Evolutionary conservation across 169 alveolate genomes (phyloP).

Genomic region (Cryptosporidium felis): DNA sequence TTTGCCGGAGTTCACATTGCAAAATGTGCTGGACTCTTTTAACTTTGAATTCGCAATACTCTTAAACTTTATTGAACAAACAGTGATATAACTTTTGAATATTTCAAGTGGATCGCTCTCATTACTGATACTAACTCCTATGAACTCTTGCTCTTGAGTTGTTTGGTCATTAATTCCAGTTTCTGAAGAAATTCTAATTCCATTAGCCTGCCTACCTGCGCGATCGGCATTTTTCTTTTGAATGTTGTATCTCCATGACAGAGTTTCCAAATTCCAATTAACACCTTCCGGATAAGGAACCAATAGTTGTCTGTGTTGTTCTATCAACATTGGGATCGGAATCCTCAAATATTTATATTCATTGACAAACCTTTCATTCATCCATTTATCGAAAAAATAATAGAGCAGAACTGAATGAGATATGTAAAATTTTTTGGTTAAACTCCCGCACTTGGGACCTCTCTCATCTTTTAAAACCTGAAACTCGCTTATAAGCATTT

Average conservation of each 20-base stretch:
- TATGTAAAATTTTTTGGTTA: constrained; percentile 24
- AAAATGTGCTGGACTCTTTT: constrained; percentile 3
- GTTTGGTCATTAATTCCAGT: constrained; percentile 4
- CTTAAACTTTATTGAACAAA: constrained; percentile 50
- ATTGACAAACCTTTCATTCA: constrained; percentile 16
- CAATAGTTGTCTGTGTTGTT: constrained; percentile 44
- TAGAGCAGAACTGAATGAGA: constrained; percentile 50
- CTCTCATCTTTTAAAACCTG: constrained; percentile 28
- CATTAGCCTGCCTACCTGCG: neutral
- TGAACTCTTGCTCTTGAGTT: constrained; percentile 16
- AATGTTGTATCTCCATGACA: constrained; percentile 42
- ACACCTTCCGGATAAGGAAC: constrained; percentile 64
- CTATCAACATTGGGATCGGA: constrained; percentile 51
- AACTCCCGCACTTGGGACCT: neutral
- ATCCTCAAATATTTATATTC: constrained; percentile 56
- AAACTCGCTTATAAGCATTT: constrained; percentile 50
- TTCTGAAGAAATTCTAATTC: neutral
- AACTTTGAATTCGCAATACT: neutral
- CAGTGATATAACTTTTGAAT: constrained; percentile 17
- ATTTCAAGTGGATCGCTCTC: constrained; percentile 28
- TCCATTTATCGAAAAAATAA: constrained; percentile 64
- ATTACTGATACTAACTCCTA: neutral
- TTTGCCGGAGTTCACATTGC: neutral
- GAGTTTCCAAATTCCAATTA: constrained; percentile 23
- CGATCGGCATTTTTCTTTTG: constrained; percentile 11